Conservation (phyloP, 208 protist species). For the Herpetomonas tarakana region DNA sequence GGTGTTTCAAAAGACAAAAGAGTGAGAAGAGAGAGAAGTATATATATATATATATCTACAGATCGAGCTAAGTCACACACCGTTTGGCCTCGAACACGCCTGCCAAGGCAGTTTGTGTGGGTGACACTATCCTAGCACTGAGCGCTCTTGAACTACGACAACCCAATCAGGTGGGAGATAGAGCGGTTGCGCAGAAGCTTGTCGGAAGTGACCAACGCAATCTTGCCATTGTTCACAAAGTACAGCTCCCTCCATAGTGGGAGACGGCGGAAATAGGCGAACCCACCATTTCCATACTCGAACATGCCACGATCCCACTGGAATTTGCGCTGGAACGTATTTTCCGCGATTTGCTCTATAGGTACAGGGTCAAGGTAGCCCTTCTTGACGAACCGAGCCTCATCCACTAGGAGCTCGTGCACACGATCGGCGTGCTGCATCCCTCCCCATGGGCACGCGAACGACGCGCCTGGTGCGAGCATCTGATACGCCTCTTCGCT, state of each 20-base stretch:
- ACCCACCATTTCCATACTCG: slow-evolving; percentile 71
- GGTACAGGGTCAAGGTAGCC: slow-evolving; percentile 74
- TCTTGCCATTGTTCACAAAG: slow-evolving; percentile 77
- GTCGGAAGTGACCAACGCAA: slow-evolving; percentile 70
- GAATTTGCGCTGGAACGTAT: slow-evolving; percentile 86
- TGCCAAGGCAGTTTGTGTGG: too few relatives aligned
- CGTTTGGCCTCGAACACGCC: too few relatives aligned
- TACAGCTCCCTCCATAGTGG: slow-evolving; percentile 83
- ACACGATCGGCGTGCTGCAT: slow-evolving; percentile 79
- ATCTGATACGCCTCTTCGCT: slow-evolving; percentile 76
- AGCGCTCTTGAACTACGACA: too few relatives aligned
- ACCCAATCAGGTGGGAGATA: slow-evolving; percentile 33
- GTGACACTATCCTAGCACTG: too few relatives aligned
- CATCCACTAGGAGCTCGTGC: slow-evolving; percentile 58
- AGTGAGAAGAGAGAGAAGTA: too few relatives aligned
- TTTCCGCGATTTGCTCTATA: slow-evolving; percentile 82
- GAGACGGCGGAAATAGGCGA: slow-evolving; percentile 37
- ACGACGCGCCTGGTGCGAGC: slow-evolving; percentile 72
- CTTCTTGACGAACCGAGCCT: slow-evolving; percentile 70
- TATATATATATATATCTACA: too few relatives aligned
- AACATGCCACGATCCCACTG: slow-evolving; percentile 82
- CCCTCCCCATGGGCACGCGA: slow-evolving; percentile 85
- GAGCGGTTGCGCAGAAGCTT: slow-evolving; percentile 53
- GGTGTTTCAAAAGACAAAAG: too few relatives aligned
- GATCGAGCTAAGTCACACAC: too few relatives aligned